Evolutionary conservation across 176 grass and related monocot species (phyloP).

Genomic region (Phoenix roebelenii): DNA sequence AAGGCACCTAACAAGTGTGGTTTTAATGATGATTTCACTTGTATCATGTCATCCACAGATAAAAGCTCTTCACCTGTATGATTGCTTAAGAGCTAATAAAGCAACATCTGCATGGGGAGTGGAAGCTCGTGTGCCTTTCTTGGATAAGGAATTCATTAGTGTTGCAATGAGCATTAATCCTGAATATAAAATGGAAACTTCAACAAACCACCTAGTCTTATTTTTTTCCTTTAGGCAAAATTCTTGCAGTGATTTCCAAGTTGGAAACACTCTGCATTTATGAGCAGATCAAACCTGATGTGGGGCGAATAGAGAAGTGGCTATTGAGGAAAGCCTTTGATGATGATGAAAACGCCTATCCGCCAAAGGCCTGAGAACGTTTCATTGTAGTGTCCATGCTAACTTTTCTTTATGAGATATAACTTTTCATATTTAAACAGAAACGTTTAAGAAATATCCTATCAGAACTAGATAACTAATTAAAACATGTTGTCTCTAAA

Average conservation of each 20-base stretch:
- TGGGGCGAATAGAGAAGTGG: conserved; percentile 80
- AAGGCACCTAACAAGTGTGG: conserved; percentile 34
- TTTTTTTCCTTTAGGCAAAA: too few relatives aligned
- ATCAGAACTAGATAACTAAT: too few relatives aligned
- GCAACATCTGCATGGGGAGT: conserved; percentile 84
- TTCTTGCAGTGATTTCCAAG: too few relatives aligned
- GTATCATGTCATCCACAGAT: conserved; percentile 24
- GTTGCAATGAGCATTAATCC: conserved; percentile 88
- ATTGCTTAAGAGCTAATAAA: conserved; percentile 85
- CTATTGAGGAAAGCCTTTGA: conserved; percentile 87
- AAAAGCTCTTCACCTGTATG: conserved; percentile 79
- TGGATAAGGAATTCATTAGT: conserved; percentile 96
- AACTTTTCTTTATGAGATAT: too few relatives aligned
- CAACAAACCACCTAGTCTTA: neutral
- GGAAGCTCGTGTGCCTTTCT: conserved; percentile 85
- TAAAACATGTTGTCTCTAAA: too few relatives aligned
- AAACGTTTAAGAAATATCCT: too few relatives aligned
- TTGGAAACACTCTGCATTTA: too few relatives aligned
- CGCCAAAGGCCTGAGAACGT: conserved; percentile 43
- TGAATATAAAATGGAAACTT: conserved; percentile 68
- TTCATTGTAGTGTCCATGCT: too few relatives aligned
- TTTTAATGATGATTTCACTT: neutral
- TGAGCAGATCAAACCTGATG: conserved; percentile 47
- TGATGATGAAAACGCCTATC: conserved; percentile 70
- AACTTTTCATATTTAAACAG: too few relatives aligned